Evolutionary conservation across 1,284 basidiomycete species (phyloP).

Genomic region (Boletus semigastroideus): DNA sequence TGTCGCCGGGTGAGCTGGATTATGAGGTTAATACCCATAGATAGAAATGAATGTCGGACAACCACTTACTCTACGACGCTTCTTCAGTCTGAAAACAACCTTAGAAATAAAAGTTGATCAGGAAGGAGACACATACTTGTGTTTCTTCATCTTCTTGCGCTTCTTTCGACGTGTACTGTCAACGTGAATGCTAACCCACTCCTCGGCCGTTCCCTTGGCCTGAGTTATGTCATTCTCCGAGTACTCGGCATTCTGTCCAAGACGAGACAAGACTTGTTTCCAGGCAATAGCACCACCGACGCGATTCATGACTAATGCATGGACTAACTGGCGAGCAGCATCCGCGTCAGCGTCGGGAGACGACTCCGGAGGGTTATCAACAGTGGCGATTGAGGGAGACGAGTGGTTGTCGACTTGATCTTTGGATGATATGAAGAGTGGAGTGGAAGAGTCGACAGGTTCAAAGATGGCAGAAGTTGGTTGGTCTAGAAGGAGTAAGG

Average conservation of each 20-base stretch:
- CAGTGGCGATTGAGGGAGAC: slow-evolving; percentile 14
- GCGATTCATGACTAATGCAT: slow-evolving; percentile 63
- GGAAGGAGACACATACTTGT: slow-evolving; percentile 63
- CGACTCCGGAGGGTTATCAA: slow-evolving; percentile 53
- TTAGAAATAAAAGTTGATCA: slow-evolving; percentile 7
- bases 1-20: slow-evolving; percentile 33
- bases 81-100: slow-evolving; percentile 38
- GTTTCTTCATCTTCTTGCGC: slow-evolving; percentile 89
- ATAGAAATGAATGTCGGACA: background rate
- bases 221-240: slow-evolving; percentile 46
- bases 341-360: slow-evolving; percentile 71
- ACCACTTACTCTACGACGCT: slow-evolving; percentile 43
- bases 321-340: slow-evolving; percentile 68
- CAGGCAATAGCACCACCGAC: slow-evolving; percentile 61
- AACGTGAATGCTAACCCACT: slow-evolving; percentile 61
- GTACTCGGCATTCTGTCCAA: slow-evolving; percentile 56
- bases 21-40: slow-evolving; percentile 12
- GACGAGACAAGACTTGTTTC: slow-evolving; percentile 58
- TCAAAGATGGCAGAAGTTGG: slow-evolving; percentile 57
- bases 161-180: slow-evolving; percentile 82
- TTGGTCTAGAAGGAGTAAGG: slow-evolving; percentile 63
- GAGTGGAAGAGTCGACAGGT: slow-evolving; percentile 36
- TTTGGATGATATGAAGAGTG: slow-evolving; percentile 28
- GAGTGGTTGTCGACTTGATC: slow-evolving; percentile 11
- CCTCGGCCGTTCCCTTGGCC: slow-evolving; percentile 52